Conservation (phyloP, 257 asterid genomes). For the Dorcoceras hygrometricum region DNA sequence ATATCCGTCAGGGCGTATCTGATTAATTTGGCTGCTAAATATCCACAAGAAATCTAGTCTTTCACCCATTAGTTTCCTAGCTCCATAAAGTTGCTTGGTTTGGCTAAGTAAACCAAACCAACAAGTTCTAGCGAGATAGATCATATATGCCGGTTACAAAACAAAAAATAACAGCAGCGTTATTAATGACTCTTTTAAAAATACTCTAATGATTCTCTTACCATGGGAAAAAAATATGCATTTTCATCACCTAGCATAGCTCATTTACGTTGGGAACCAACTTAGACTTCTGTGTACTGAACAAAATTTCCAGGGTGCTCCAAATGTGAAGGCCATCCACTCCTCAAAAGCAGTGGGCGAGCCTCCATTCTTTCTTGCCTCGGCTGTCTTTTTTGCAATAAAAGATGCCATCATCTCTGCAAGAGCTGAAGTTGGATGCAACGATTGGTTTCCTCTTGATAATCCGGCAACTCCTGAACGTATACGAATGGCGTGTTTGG, state of each 20-base stretch:
- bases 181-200: too few species aligned
- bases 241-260: background rate
- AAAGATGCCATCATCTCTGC: slow-evolving; percentile 84
- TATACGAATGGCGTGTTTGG: slow-evolving; percentile 90
- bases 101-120: too few species aligned
- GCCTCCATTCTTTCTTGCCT: slow-evolving; percentile 91
- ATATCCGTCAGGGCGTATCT: background rate
- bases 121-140: too few species aligned
- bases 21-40: background rate
- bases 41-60: background rate
- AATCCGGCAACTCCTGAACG: slow-evolving; percentile 97
- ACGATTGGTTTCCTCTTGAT: slow-evolving; percentile 80
- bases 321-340: slow-evolving; percentile 78
- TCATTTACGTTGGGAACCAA: background rate
- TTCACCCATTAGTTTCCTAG: background rate
- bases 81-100: too few species aligned
- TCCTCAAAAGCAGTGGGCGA: slow-evolving; percentile 98
- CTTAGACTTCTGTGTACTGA: background rate
- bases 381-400: slow-evolving; percentile 78
- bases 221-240: background rate
- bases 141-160: too few species aligned
- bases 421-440: slow-evolving; percentile 64
- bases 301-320: slow-evolving; percentile 55
- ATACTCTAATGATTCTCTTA: too few species aligned
- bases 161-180: too few species aligned